These are phyloP conservation scores for Suillus variegatus DNA, from an alignment of 768 basidiomycete species.

Conservation along the genomic window DNA sequence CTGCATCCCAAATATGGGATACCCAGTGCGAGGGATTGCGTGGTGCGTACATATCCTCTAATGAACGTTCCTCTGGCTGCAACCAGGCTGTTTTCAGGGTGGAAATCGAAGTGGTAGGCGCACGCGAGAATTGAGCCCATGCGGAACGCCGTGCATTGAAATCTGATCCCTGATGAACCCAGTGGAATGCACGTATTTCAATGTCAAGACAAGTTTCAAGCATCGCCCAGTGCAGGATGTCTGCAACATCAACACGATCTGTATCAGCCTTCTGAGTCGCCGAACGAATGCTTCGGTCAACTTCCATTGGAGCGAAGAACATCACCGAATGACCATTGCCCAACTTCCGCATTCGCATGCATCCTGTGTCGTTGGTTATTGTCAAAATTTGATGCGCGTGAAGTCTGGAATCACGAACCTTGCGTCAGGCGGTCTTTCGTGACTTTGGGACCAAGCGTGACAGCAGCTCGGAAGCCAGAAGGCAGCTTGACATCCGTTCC, in stretches of 20 bases:
- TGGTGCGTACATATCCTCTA: conserved; percentile 38
- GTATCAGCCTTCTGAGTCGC: conserved; percentile 15
- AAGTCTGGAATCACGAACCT: not conserved
- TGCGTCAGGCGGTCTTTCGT: conserved; percentile 42
- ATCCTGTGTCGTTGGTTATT: conserved; percentile 33
- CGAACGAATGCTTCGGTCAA: conserved; percentile 38
- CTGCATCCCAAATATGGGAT: not conserved
- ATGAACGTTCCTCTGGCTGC: conserved; percentile 40
- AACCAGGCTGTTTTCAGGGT: conserved; percentile 34
- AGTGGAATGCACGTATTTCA: conserved; percentile 39
- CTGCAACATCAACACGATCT: conserved; percentile 16
- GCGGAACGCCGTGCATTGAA: conserved; percentile 17
- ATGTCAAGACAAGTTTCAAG: conserved; percentile 45
- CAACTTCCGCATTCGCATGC: conserved; percentile 55
- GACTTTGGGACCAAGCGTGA: conserved; percentile 50
- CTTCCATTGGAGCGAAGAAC: conserved; percentile 47
- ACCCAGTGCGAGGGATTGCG: not conserved
- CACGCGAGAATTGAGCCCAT: conserved; percentile 18
- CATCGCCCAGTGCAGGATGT: conserved; percentile 48
- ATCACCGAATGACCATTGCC: conserved; percentile 48
- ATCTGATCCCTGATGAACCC: conserved; percentile 40
- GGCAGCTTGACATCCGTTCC: conserved; percentile 41
- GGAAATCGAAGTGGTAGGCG: not conserved
- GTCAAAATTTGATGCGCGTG: not conserved
- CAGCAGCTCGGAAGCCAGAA: conserved; percentile 39